Base-by-base conservation (phyloP, 371 early-diverging fungal species). In the Circinella umbellata region DNA sequence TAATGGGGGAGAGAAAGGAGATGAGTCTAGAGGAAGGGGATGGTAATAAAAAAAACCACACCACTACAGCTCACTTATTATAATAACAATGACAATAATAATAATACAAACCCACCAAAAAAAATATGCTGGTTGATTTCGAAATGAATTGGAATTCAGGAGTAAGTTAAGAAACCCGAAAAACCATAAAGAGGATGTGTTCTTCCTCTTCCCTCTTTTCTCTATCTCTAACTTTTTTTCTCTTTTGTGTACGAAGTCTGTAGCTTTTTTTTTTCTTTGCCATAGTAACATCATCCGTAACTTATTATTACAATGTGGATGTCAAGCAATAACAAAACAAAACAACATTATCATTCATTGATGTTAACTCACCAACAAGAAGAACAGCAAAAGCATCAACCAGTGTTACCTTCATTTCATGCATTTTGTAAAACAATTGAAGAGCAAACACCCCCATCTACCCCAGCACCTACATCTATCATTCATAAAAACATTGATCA, bases 131-230 rank as follows among this genome's bases (percentile, higher is more conserved):
- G 67, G 81, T 81, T 67, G 63, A 72, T 74, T 75, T 81, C 79
- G 66, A 76, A 81, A 77, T 81, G 64, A 67, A 67, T 68, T 79
- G 79, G 80, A 79, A 77, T 81, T 81, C 74, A 68, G 69, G 71
- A 65, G 73, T 27, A 49, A n/a, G n/a, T n/a, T n/a, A n/a, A 59
- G 11, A 42, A 42, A 42, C 42, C 53, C 35, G 18, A 54, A 62
- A 62, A 36, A 13, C n/a, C 27, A 69, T 39, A 51, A 37, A 53
- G 48, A 64, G 36, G 27, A 49, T 60, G 57, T 27, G 49, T 36
- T 59, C 20, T 54, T 60, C 54, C 59, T 47, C 67, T 67, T 36
- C 54, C 55, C 62, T 61, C 61, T 37, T 61, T 65, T 64, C 71
- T 69, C 18, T 48, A 57, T 68, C 53, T 35, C 37, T 61, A n/a